Percentiles rank a stretch among this genome's conserved stretches.
Conservation (phyloP, 345 rosid species). For the Syzygium jambos region DNA sequence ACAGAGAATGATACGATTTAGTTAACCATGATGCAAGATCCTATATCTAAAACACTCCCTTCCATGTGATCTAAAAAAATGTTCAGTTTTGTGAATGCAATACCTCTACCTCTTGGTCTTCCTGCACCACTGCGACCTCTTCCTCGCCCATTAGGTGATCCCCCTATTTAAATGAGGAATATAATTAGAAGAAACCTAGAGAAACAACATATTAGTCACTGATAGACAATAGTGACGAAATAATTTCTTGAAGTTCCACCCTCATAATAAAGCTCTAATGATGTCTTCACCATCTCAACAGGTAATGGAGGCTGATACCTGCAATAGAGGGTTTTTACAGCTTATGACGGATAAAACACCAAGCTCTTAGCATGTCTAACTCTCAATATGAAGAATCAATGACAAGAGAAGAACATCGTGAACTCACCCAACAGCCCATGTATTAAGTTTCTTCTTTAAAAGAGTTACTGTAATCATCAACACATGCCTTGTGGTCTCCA, state of each 20-base stretch:
- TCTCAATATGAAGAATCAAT: neutral
- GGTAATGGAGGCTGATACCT: slow-evolving; percentile 72
- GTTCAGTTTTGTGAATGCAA: neutral
- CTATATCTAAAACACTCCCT: neutral
- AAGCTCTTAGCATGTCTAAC: neutral
- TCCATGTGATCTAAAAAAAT: neutral
- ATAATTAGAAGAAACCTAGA: neutral
- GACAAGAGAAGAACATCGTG: neutral
- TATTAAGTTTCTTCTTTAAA: slow-evolving; percentile 57
- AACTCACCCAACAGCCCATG: slow-evolving; percentile 67
- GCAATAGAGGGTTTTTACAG: slow-evolving; percentile 1
- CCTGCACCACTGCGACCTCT: slow-evolving; percentile 64
- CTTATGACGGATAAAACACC: neutral
- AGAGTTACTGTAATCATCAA: slow-evolving; percentile 82
- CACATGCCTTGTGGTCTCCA: slow-evolving; percentile 95
- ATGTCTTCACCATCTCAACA: slow-evolving; percentile 41
- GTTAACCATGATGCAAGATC: neutral
- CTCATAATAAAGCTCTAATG: slow-evolving; percentile 35
- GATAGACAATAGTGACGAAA: too few species aligned
- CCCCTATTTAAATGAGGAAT: slow-evolving; percentile 26
- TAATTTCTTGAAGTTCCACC: slow-evolving; percentile 26
- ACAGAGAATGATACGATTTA: neutral
- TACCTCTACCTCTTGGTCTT: slow-evolving; percentile 14
- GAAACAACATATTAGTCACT: neutral
- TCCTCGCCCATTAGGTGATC: slow-evolving; percentile 57